Percentiles rank a stretch among this genome's conserved stretches.
Evolutionary conservation across 1,139 yeast genomes (phyloP).

Genomic region (Suhomyces anneliseae): DNA sequence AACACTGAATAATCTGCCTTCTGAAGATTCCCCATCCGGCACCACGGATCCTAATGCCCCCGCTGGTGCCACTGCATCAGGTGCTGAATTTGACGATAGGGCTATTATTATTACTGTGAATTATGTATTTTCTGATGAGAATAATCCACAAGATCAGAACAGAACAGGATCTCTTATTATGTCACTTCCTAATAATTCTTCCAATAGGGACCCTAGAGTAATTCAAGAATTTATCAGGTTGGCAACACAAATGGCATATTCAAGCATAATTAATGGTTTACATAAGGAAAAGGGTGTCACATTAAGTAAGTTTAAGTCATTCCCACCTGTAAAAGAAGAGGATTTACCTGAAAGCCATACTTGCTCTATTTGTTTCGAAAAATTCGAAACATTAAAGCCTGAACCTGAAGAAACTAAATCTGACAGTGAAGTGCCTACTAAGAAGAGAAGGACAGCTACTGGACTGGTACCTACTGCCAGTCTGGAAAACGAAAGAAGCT

Average conservation of each 20-base stretch:
- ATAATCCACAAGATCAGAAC: constrained; percentile 41
- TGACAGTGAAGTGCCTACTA: constrained; percentile 20
- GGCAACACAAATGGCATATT: constrained; percentile 69
- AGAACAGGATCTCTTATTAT: constrained; percentile 57
- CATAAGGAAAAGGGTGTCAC: constrained; percentile 52
- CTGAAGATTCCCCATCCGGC: background rate
- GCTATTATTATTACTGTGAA: constrained; percentile 47
- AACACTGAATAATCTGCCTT: background rate
- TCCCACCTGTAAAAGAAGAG: constrained; percentile 35
- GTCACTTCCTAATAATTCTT: constrained; percentile 64
- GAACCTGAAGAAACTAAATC: constrained; percentile 11
- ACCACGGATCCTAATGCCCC: background rate
- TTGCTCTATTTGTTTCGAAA: constrained; percentile 73
- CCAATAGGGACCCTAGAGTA: constrained; percentile 52
- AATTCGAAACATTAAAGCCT: constrained; percentile 29
- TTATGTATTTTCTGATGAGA: constrained; percentile 46
- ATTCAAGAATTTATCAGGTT: constrained; percentile 59
- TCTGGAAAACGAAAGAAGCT: constrained; percentile 4
- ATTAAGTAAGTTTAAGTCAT: constrained; percentile 49
- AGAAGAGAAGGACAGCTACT: constrained; percentile 9
- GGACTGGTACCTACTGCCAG: constrained; percentile 7
- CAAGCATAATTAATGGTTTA: constrained; percentile 52
- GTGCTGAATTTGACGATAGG: constrained; percentile 11
- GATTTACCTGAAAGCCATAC: constrained; percentile 33
- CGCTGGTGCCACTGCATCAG: background rate